These are phyloP conservation scores for Cercospora beticola DNA, from an alignment of 2,329 filamentous ascomycete species.

Conservation along the genomic window DNA sequence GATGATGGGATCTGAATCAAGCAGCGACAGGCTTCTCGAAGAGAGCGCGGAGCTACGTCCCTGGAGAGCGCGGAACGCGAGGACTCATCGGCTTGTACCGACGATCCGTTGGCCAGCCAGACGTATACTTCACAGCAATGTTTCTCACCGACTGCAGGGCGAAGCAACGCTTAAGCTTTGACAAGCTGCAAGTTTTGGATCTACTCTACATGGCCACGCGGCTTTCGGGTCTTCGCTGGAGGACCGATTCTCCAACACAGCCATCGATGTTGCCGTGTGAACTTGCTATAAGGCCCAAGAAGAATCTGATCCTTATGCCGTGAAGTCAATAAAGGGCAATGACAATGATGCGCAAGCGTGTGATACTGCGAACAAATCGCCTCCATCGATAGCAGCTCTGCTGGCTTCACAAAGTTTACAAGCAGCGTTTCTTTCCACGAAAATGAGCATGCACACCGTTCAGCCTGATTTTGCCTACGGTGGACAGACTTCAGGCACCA, in stretches of 20 bases:
- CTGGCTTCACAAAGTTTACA: neutral
- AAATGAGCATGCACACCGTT: neutral
- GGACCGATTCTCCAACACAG: neutral
- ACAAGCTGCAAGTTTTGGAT: neutral
- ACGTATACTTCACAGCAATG: neutral
- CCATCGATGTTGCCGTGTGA: neutral
- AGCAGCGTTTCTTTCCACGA: neutral
- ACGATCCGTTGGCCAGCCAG: neutral
- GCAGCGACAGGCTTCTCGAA: neutral
- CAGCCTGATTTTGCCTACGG: neutral
- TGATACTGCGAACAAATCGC: neutral
- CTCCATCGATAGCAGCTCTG: neutral
- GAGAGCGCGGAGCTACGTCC: neutral
- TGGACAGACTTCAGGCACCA: neutral
- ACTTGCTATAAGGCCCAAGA: neutral
- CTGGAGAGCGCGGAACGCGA: neutral
- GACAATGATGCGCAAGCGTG: neutral
- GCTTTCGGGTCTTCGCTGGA: neutral
- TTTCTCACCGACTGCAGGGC: neutral
- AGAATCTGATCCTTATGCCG: neutral
- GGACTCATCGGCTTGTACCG: neutral
- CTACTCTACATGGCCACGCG: neutral
- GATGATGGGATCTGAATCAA: neutral
- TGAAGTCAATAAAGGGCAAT: neutral
- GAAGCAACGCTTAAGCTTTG: neutral